Evolutionary conservation across 495 filamentous ascomycete species (phyloP), one percentile per base, ranked within the genome.

Genomic region (Penicillium maclennaniae): DNA sequence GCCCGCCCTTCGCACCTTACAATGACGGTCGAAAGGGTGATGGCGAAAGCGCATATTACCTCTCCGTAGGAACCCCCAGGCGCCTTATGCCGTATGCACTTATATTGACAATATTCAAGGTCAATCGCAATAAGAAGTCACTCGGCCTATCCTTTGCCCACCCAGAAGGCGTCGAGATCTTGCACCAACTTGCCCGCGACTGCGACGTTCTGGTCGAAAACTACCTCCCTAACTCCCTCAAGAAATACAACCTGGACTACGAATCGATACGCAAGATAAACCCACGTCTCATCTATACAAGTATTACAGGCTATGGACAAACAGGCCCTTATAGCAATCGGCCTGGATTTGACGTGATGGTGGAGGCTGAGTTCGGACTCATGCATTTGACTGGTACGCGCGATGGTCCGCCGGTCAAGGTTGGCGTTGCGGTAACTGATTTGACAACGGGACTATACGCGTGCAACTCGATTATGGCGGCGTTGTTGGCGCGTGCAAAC

Each of bases 261-360:
- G 78, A 83, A 16, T 85, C 86, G 5, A 66, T 97, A 2, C 76
- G 76, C 47, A 79, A 83, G 55, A 79, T 95, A 60, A 96, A 95
- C 63, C 91, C 92, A 8, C 65, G 66, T 41, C 58, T 79, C 15
- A 81, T 85, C 47, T 86, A 86, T 53, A 80, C 83, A 15, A 83
- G 79, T 62, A 85, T 85, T 49, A 85, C 83, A 0, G 83, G 83
- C 15, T 88, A 88, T 56, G 92, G 92, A 3, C 92, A 96, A 67
- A 95, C 87, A 3, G 92, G 92, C 0, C 92, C 92, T 0, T 95
- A 93, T 68, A 84, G 84, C 14, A 80, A 83, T 31, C 79, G 92
- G 7, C 88, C 92, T 3, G 92, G 92, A 12, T 97, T 96, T 72
- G 92, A 97, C 67, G 92, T 96, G 47, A 96, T 97, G 90, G 92